These are phyloP conservation scores for Helotiales sp. DNA, from an alignment of 2,329 filamentous ascomycete genomes.

Conservation along the genomic window DNA sequence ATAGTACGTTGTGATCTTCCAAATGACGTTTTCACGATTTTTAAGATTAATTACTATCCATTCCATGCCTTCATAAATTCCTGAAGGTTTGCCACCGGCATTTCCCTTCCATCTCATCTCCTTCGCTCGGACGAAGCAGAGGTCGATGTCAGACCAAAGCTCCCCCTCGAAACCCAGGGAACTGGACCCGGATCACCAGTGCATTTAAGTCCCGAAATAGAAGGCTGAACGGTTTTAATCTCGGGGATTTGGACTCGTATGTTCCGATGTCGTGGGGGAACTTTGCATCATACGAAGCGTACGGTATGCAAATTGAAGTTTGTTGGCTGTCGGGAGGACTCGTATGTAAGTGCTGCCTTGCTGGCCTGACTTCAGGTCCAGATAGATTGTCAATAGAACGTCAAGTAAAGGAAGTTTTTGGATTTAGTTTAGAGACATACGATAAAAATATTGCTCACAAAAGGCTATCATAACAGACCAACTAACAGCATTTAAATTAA, in stretches of 20 bases:
- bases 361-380: too few species aligned
- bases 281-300: too few species aligned
- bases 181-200: not conserved
- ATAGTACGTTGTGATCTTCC: not conserved
- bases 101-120: not conserved
- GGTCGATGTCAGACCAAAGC: not conserved
- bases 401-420: too few species aligned
- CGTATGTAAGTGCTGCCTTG: too few species aligned
- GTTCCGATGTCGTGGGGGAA: not conserved
- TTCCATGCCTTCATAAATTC: not conserved
- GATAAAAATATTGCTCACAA: too few species aligned
- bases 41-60: not conserved
- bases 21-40: not conserved
- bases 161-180: not conserved
- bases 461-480: too few species aligned
- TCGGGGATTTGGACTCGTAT: not conserved
- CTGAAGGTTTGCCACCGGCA: not conserved
- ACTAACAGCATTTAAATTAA: too few species aligned
- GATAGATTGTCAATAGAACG: too few species aligned
- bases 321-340: too few species aligned
- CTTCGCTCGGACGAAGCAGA: constrained; percentile 4
- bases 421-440: too few species aligned
- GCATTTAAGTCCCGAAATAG: not conserved
- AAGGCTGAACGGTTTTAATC: not conserved
- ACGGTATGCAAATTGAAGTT: too few species aligned